Percentiles rank a stretch among this genome's conserved stretches.
These are phyloP conservation scores for Sanghuangporus weigelae DNA, from an alignment of 1,284 basidiomycete genomes.

Conservation along the genomic window DNA sequence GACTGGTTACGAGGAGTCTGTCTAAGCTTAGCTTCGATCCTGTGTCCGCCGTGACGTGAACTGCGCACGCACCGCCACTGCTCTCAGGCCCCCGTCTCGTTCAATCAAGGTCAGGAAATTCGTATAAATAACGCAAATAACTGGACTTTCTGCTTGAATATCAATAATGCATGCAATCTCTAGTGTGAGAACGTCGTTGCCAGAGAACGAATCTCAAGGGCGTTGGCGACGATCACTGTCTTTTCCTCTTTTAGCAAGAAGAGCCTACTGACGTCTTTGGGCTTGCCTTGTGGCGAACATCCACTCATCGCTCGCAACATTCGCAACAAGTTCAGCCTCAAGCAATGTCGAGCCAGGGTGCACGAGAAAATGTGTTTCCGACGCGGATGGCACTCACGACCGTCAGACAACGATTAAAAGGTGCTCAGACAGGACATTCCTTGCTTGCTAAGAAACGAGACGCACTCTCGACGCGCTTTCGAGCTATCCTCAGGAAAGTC, in stretches of 20 bases:
- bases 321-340: background rate
- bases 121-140: background rate
- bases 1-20: background rate
- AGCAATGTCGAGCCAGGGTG: conserved; percentile 81
- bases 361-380: conserved; percentile 90
- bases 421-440: conserved; percentile 97
- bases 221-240: background rate
- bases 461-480: conserved; percentile 89
- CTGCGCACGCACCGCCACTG: conserved; percentile 10
- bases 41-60: background rate
- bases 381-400: conserved; percentile 93
- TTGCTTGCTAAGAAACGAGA: conserved; percentile 97
- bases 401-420: conserved; percentile 90
- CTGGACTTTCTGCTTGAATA: background rate
- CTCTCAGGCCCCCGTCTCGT: background rate
- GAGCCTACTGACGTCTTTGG: background rate
- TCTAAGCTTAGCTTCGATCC: background rate
- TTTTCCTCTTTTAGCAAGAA: background rate
- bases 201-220: background rate
- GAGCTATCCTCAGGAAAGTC: conserved; percentile 85
- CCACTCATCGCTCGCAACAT: background rate
- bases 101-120: background rate
- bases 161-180: background rate
- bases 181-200: background rate
- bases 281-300: background rate